Conservation (phyloP, 2,329 filamentous ascomycete genomes). For the Penicillium aurantiogriseum region DNA sequence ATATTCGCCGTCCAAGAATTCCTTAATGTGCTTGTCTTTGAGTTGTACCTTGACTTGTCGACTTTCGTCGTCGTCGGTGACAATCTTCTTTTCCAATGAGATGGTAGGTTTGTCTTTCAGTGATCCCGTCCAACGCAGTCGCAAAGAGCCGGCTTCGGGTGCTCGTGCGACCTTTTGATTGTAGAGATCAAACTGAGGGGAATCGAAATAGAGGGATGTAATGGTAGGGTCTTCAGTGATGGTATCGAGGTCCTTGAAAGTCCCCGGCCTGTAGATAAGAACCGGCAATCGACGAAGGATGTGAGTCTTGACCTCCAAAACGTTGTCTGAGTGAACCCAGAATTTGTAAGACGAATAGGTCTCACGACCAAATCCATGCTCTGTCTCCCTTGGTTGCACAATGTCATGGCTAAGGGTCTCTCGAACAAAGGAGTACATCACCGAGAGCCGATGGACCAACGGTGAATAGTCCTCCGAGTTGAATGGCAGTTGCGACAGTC, state of each 20-base stretch:
- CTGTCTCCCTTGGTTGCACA: conserved; percentile 54
- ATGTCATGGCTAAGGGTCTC: conserved; percentile 61
- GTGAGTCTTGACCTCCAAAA: conserved; percentile 94
- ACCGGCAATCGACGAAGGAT: conserved; percentile 88
- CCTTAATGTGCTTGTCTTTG: conserved; percentile 90
- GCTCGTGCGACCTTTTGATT: conserved; percentile 76
- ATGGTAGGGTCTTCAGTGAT: conserved; percentile 79
- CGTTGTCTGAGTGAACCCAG: conserved; percentile 94
- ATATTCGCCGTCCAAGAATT: conserved; percentile 83
- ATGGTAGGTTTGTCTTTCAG: conserved; percentile 76
- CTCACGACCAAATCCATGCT: conserved; percentile 56
- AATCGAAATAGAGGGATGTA: conserved; percentile 96
- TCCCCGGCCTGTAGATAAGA: conserved; percentile 85
- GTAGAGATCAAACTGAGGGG: conserved; percentile 79
- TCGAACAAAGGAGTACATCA: conserved; percentile 93
- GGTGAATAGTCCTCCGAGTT: conserved; percentile 94
- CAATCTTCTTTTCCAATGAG: conserved; percentile 83
- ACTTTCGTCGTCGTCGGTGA: conserved; percentile 72
- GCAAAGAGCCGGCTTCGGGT: conserved; percentile 74
- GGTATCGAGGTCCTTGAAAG: conserved; percentile 76
- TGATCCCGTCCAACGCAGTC: conserved; percentile 89
- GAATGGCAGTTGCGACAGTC: conserved; percentile 83
- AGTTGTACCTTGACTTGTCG: conserved; percentile 77
- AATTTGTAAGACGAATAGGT: conserved; percentile 87
- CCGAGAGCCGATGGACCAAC: conserved; percentile 79